phyloP scores from a whole-genome alignment of 306 rosid genomes.

The Rubus parviflorus region DNA sequence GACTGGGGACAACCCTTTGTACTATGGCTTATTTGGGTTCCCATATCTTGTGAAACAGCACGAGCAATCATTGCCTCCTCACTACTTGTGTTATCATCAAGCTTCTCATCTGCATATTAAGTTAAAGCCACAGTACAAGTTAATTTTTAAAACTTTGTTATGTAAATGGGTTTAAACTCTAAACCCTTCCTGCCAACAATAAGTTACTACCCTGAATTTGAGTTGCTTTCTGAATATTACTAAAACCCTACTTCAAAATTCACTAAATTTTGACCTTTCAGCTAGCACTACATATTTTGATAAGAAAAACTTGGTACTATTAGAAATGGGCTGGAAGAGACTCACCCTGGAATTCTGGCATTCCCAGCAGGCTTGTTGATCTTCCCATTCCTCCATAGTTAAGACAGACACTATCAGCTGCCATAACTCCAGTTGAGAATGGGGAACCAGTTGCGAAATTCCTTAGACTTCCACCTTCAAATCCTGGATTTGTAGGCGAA shows the following conservation, averaged over 20 bases:
- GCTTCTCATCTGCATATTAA: conserved; percentile 45
- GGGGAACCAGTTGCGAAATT: conserved; percentile 56
- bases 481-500: conserved; percentile 45
- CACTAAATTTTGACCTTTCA: neutral
- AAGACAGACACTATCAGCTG: conserved; percentile 55
- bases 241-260: neutral
- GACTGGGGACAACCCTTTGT: conserved; percentile 37
- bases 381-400: conserved; percentile 37
- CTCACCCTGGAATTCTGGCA: conserved; percentile 50
- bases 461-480: conserved; percentile 42
- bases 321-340: conserved; percentile 45
- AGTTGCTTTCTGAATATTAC: neutral
- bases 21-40: conserved; percentile 63
- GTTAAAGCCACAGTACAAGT: conserved; percentile 9
- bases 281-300: neutral
- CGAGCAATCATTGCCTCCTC: conserved; percentile 32
- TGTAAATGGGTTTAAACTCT: too few species aligned
- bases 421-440: conserved; percentile 70
- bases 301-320: conserved; percentile 33
- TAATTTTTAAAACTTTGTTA: neutral
- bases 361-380: conserved; percentile 36
- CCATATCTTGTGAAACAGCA: conserved; percentile 51
- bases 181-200: too few species aligned
- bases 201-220: neutral
- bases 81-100: conserved; percentile 29